A percentile compares a stretch with the other conserved stretches of the same genome.
Evolutionary conservation across 345 rosid genomes (phyloP).

Genomic region (Arabidopsis suecica): DNA sequence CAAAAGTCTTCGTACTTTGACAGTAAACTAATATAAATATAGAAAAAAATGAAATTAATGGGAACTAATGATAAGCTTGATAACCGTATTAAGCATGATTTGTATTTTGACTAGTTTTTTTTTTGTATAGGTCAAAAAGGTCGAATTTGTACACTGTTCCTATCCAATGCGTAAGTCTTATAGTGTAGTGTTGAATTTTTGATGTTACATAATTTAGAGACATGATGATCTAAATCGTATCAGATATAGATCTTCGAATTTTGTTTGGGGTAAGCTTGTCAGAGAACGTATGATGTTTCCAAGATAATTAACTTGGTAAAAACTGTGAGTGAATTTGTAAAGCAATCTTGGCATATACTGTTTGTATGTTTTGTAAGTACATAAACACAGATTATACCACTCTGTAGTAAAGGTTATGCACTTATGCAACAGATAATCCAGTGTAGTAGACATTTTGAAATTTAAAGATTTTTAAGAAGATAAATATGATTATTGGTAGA

Average conservation of each 20-base stretch:
- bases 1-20: not conserved
- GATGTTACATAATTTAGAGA: slow-evolving; percentile 21
- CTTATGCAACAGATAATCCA: not conserved
- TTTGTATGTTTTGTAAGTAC: not conserved
- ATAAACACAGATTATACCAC: slow-evolving; percentile 4
- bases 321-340: slow-evolving; percentile 6
- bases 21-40: not conserved
- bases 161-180: slow-evolving; percentile 29
- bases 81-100: slow-evolving; percentile 29
- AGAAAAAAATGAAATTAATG: not conserved
- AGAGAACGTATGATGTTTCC: slow-evolving; percentile 33
- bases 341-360: not conserved
- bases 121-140: slow-evolving; percentile 20
- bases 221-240: slow-evolving; percentile 39
- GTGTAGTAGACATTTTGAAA: not conserved
- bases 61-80: slow-evolving; percentile 22
- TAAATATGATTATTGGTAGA: not conserved
- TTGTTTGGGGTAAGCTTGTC: slow-evolving; percentile 28
- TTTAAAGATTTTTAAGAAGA: not conserved
- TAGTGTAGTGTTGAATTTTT: slow-evolving; percentile 22
- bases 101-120: slow-evolving; percentile 8
- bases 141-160: slow-evolving; percentile 32
- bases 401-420: slow-evolving; percentile 3
- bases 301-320: slow-evolving; percentile 22
- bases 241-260: slow-evolving; percentile 19